Base-by-base conservation (phyloP, 306 rosid genomes). In the Malus sylvestris region DNA sequence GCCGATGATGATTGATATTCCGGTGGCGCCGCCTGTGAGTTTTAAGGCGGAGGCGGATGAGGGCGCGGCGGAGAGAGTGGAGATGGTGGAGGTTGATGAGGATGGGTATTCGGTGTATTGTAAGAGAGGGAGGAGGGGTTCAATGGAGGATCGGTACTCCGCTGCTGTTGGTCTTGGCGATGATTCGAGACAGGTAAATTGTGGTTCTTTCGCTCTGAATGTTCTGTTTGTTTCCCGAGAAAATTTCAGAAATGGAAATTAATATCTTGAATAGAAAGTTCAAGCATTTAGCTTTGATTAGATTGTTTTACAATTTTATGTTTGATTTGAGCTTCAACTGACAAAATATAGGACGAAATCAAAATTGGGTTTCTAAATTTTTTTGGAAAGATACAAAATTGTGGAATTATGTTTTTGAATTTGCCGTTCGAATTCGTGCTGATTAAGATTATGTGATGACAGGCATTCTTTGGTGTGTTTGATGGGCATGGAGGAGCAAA, bases 401-500 rank as follows among this genome's bases (percentile, higher is more conserved):
- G 5, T 30, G n/a, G 27, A 19, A 10, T 27, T 29, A 9, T 32
- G 19, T 40, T 29, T 33, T 33, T 67, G 38, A 11, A 69, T 75
- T 70, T 11, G 14, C 10, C 3, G 14, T 22, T 65, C 18, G 66
- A 77, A 60, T 42, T 42, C 70, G 30, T 16, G 62, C 68, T 78
- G 86, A 83, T 64, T 52, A 67, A 71, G 49, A 40, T 51, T 33
- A 5, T 75, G 71, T 67, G 65, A 68, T 51, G 20, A 10, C 84
- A 87, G 91, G 88, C 83, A 23, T 82, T 85, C 29, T 87, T 87
- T 65, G 91, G 91, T 40, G 85, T 87, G 71, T 85, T 85, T 71
- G 91, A 87, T 51, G 91, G 91, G n/a, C 91, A 87, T 22, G 88
- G 88, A 32, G 88, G 91, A 19, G 67, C 87, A 4, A 78, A 78